phyloP scores from a whole-genome alignment of 2,329 filamentous ascomycete genomes.

The Amauroascus verrucosus region DNA sequence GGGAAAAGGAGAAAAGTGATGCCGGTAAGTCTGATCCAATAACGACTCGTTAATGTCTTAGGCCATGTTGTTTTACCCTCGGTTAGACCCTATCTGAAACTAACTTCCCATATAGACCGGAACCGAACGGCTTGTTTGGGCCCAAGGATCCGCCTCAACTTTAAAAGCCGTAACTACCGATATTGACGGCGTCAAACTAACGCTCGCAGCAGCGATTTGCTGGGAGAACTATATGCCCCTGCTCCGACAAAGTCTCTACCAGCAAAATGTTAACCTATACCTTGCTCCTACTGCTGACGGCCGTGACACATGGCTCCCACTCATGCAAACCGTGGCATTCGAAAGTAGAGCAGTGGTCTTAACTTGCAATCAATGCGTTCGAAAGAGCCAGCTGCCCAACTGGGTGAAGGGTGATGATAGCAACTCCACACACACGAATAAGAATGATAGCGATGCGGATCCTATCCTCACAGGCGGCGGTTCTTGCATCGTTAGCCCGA shows the following conservation, averaged over 20 bases:
- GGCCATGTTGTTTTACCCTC: too few species aligned
- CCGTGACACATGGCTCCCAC: constrained; percentile 66
- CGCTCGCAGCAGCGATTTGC: constrained; percentile 79
- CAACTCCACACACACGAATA: neutral
- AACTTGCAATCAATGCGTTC: constrained; percentile 72
- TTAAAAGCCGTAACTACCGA: constrained; percentile 67
- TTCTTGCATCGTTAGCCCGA: constrained; percentile 68
- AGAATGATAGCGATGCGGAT: constrained; percentile 23
- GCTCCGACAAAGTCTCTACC: constrained; percentile 70
- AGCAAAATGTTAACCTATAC: constrained; percentile 85
- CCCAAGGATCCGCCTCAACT: constrained; percentile 68
- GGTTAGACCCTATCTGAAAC: neutral
- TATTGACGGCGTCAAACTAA: constrained; percentile 69
- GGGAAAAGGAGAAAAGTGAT: constrained; percentile 86
- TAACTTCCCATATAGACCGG: constrained; percentile 47
- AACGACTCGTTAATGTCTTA: too few species aligned
- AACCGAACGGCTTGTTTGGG: constrained; percentile 76
- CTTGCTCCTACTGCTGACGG: constrained; percentile 82
- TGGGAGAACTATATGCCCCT: constrained; percentile 98
- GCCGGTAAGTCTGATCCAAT: constrained; percentile 53
- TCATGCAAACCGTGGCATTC: constrained; percentile 71
- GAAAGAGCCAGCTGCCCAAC: constrained; percentile 45
- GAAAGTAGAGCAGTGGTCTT: constrained; percentile 82
- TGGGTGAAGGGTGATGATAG: constrained; percentile 39
- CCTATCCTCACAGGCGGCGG: constrained; percentile 63